phyloP scores from a whole-genome alignment of 495 filamentous ascomycete species.

The Lindgomyces ingoldianus region DNA sequence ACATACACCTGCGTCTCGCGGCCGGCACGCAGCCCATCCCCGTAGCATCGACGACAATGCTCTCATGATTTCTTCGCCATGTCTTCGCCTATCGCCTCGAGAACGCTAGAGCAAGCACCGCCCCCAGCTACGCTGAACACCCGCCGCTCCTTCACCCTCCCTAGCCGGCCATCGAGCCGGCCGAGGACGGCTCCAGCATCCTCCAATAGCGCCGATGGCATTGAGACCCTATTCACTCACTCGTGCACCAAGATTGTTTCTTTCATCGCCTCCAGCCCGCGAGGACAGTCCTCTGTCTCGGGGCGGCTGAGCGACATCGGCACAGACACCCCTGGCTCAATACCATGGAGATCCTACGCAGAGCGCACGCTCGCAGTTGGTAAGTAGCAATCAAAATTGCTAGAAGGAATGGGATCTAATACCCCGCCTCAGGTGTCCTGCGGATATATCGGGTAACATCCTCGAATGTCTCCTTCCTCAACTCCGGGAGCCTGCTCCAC shows the following conservation, averaged over 20 bases:
- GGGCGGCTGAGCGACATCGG: constrained; percentile 31
- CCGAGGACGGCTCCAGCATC: constrained; percentile 19
- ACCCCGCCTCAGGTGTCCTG: constrained; percentile 60
- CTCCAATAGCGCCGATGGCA: constrained; percentile 42
- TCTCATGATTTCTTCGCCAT: constrained; percentile 9
- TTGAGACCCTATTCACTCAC: constrained; percentile 67
- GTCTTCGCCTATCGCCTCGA: constrained; percentile 25
- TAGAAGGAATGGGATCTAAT: constrained; percentile 7
- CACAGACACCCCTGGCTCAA: constrained; percentile 47
- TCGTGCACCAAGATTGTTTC: constrained; percentile 49
- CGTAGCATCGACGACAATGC: background rate
- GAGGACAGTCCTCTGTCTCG: constrained; percentile 31
- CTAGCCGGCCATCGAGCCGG: constrained; percentile 45
- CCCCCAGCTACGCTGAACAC: constrained; percentile 5
- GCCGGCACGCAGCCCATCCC: background rate
- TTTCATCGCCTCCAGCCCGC: constrained; percentile 40
- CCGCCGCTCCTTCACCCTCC: constrained; percentile 53
- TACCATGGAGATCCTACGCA: constrained; percentile 72
- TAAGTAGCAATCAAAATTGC: constrained; percentile 40
- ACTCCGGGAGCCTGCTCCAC: constrained; percentile 75
- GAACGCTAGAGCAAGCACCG: constrained; percentile 26
- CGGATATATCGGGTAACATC: constrained; percentile 79
- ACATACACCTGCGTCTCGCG: too few relatives aligned
- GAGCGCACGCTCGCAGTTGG: constrained; percentile 82
- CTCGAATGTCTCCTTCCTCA: constrained; percentile 74